These are phyloP conservation scores for Coprinopsis cinerea DNA, from an alignment of 768 basidiomycete genomes.

Conservation along the genomic window DNA sequence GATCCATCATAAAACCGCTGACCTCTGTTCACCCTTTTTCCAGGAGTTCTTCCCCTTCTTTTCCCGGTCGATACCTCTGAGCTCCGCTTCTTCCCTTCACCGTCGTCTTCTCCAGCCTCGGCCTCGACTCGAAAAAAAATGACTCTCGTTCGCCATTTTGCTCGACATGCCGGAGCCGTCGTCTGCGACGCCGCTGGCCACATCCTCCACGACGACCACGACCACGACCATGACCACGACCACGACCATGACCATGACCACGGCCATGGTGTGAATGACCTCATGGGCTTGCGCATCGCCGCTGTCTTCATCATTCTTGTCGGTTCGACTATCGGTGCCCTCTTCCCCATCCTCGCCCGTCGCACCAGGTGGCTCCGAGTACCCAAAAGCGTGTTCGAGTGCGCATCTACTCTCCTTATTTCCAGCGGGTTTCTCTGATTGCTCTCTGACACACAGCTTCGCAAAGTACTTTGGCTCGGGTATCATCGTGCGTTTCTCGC, in stretches of 20 bases:
- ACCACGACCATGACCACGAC: not conserved
- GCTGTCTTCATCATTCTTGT: conserved; percentile 70
- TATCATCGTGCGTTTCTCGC: conserved; percentile 55
- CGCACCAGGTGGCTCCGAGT: conserved; percentile 47
- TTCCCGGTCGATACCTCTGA: conserved; percentile 1
- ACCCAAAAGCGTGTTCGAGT: conserved; percentile 68
- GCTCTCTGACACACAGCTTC: conserved; percentile 50
- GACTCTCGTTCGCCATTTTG: not conserved
- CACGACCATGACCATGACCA: conserved; percentile 1
- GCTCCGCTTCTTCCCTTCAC: not conserved
- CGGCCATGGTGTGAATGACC: not conserved
- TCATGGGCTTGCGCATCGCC: conserved; percentile 52
- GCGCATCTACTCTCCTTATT: conserved; percentile 20
- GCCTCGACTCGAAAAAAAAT: not conserved
- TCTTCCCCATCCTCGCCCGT: conserved; percentile 65
- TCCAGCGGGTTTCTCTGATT: conserved; percentile 8
- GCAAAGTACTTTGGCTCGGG: conserved; percentile 90
- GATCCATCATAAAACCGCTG: too few species aligned
- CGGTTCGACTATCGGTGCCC: conserved; percentile 52
- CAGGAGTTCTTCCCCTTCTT: conserved; percentile 4
- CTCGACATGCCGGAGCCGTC: not conserved
- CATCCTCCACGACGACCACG: not conserved
- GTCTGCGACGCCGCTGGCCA: not conserved
- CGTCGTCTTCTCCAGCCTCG: too few species aligned
- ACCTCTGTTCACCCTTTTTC: too few species aligned